Evolutionary conservation across 495 filamentous ascomycete species (phyloP).

Genomic region (Aspergillus carlsbadensis): DNA sequence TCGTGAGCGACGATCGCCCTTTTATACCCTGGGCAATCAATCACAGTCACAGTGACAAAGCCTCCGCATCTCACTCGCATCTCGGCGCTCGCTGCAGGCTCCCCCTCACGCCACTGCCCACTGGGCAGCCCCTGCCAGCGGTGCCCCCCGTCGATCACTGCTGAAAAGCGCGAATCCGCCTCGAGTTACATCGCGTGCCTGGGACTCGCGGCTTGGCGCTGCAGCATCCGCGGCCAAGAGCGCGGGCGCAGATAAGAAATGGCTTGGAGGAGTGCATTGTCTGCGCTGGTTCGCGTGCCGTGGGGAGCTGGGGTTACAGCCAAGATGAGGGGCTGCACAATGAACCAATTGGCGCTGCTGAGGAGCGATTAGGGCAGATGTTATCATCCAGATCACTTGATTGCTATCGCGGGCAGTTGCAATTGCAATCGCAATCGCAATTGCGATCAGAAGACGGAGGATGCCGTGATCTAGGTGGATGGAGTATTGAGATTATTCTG

Average conservation of each 20-base stretch:
- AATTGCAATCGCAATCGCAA: not conserved
- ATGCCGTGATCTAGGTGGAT: too few species aligned
- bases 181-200: slow-evolving; percentile 15
- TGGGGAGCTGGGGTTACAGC: slow-evolving; percentile 1
- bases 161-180: slow-evolving; percentile 1
- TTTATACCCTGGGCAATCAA: not conserved
- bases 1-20: not conserved
- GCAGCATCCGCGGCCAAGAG: not conserved
- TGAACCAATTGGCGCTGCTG: not conserved
- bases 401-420: not conserved
- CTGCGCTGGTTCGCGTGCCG: not conserved
- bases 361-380: not conserved
- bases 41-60: too few species aligned
- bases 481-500: too few species aligned
- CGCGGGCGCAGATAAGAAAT: slow-evolving; percentile 2
- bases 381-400: not conserved
- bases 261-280: not conserved
- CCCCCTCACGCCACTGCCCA: not conserved
- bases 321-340: not conserved
- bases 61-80: too few species aligned
- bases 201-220: slow-evolving; percentile 3
- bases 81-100: too few species aligned
- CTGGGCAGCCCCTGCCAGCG: too few species aligned
- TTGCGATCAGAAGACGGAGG: too few species aligned
- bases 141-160: not conserved